Base-by-base conservation (phyloP, 2,329 filamentous ascomycete genomes). In the Rutstroemia sp. region DNA sequence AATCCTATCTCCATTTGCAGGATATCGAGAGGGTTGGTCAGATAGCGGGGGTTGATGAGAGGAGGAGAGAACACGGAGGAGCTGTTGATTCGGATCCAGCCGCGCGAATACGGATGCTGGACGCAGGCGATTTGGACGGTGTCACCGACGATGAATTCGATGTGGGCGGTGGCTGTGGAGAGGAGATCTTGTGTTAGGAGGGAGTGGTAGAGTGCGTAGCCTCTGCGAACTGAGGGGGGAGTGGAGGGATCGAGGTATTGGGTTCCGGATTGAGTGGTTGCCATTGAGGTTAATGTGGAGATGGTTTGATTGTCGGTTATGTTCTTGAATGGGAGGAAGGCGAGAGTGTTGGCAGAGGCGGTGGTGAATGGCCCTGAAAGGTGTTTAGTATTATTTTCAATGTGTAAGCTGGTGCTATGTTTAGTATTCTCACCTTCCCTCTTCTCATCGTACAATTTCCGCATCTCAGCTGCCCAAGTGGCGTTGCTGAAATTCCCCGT, bases 61-160 rank as follows among this genome's bases (percentile, higher is more conserved):
- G 74, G 74, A 16, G 69, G 63, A 2, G 59, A 63, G 0, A 62
- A 61, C 0, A 70, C 67, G 48, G 75, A 67, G 0, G 70, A 49
- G 0, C 71, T 73, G 1, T 60, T 61, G 39, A 77, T 71, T 67
- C 84, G 81, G 51, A 81, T 76, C 39, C 72, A 73, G 2, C 82
- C 82, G 0, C 79, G 75, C 1, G 78, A 80, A 65, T 81, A 78
- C 0, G 82, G 59, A 23, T 58, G 82, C 59, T 79, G 78, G 0
- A 60, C 34, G 23, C 48, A 51, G 7, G 57, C 52, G 39, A 21
- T 42, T 16, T 44, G 54, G n/a, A 16, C 21, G 3, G 7, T 30
- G 4, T 58, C 56, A 25, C 51, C 39, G 3, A 49, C 19, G n/a
- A 54, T 54, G 2, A 58, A 23, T 14, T 55, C 56, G 18, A 58